Percentiles rank a stretch among this genome's conserved stretches.
Evolutionary conservation across 257 asterid species (phyloP).

Genomic region (Nicotiana noctiflora): DNA sequence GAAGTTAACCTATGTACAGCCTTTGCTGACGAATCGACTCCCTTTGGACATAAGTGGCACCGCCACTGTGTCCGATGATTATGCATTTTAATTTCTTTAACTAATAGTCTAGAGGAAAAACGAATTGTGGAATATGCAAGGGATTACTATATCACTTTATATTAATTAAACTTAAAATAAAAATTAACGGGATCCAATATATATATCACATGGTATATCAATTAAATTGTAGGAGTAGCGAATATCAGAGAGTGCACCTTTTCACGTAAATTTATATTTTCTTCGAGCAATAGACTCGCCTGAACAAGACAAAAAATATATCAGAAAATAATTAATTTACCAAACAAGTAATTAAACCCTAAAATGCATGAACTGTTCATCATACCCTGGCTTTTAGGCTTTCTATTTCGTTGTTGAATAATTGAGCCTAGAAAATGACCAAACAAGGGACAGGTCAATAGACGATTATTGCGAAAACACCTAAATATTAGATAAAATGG

Average conservation of each 20-base stretch:
- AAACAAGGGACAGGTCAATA: background rate
- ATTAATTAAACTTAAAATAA: too few species aligned
- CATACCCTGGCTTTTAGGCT: conserved; percentile 26
- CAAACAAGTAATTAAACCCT: background rate
- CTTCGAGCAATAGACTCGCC: conserved; percentile 23
- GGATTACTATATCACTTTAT: too few species aligned
- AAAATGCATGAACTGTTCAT: background rate
- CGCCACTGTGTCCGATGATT: too few species aligned
- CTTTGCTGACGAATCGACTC: too few species aligned
- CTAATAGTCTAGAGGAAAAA: too few species aligned
- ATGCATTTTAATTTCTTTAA: too few species aligned
- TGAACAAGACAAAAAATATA: background rate
- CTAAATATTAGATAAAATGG: background rate
- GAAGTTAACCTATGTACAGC: too few species aligned
- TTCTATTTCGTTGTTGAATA: conserved; percentile 25
- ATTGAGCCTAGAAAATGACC: conserved; percentile 18
- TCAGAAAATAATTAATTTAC: background rate
- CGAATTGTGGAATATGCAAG: too few species aligned
- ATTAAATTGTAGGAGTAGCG: background rate
- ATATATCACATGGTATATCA: background rate
- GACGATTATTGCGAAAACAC: background rate
- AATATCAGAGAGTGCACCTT: conserved; percentile 16
- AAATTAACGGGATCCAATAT: too few species aligned
- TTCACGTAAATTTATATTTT: conserved; percentile 20
- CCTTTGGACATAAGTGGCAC: too few species aligned